Conservation (phyloP, 169 alveolate species). For the Eimeria falciformis region DNA sequence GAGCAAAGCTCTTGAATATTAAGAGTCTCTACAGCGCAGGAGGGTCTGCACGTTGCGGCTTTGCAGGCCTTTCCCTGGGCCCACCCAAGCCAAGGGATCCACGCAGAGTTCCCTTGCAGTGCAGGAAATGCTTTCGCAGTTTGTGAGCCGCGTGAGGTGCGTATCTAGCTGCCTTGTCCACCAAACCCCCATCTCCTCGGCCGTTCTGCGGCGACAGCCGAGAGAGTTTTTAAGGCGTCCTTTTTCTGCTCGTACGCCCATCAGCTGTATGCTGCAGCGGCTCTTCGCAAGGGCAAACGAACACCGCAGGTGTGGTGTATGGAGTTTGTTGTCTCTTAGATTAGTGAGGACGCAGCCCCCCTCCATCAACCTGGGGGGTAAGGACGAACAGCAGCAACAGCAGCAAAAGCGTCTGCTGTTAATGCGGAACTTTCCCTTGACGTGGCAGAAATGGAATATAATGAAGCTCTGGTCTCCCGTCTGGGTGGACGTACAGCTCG, state of each 20-base stretch:
- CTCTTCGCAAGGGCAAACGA: too few relatives aligned
- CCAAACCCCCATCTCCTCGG: too few relatives aligned
- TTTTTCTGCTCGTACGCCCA: too few relatives aligned
- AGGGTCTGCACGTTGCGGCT: neutral
- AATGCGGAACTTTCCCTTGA: constrained; percentile 87
- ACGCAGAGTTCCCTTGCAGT: neutral
- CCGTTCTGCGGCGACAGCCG: too few relatives aligned
- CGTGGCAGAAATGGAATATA: constrained; percentile 92
- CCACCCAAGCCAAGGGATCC: neutral
- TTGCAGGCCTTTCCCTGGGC: neutral
- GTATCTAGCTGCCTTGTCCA: neutral
- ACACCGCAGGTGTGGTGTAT: too few relatives aligned
- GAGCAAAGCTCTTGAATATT: neutral
- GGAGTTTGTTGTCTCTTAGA: constrained; percentile 25
- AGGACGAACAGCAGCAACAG: constrained; percentile 87
- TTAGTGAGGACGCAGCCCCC: constrained; percentile 91
- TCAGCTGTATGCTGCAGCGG: too few relatives aligned
- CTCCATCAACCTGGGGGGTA: constrained; percentile 84
- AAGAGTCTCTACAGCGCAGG: neutral
- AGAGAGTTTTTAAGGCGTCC: too few relatives aligned
- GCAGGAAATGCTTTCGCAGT: neutral
- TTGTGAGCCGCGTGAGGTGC: constrained; percentile 1
- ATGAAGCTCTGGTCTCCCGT: constrained; percentile 92
- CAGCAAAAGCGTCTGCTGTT: constrained; percentile 84
- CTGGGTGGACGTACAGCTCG: constrained; percentile 85